phyloP scores from a whole-genome alignment of 495 filamentous ascomycete genomes.

The Penicillium antarcticum region DNA sequence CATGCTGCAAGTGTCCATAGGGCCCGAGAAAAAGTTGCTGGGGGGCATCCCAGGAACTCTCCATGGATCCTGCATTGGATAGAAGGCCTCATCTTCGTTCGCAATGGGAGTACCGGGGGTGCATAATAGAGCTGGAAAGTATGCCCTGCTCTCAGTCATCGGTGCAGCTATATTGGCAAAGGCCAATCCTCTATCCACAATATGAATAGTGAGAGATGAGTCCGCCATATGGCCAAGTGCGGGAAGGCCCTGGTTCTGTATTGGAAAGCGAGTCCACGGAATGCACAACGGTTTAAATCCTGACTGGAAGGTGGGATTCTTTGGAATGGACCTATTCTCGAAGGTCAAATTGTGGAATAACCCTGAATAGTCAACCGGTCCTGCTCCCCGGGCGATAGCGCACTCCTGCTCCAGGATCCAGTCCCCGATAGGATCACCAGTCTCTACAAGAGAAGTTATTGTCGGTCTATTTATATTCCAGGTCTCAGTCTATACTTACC shows the following conservation, averaged over 20 bases:
- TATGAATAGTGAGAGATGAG: not conserved
- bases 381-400: not conserved
- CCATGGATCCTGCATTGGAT: not conserved
- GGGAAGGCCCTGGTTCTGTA: not conserved
- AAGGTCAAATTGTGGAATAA: too few relatives aligned
- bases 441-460: not conserved
- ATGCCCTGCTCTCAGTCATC: not conserved
- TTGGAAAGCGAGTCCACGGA: not conserved
- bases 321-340: too few relatives aligned
- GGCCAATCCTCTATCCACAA: not conserved
- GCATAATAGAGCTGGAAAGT: not conserved
- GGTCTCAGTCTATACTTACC: not conserved
- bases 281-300: not conserved
- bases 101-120: not conserved
- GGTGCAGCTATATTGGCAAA: not conserved
- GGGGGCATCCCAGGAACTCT: slow-evolving; percentile 4
- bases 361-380: too few relatives aligned
- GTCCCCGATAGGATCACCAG: not conserved
- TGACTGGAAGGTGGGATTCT: too few relatives aligned
- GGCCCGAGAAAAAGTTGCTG: not conserved
- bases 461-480: not conserved
- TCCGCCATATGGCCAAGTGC: not conserved
- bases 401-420: not conserved
- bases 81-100: not conserved
- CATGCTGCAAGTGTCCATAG: not conserved